Evolutionary conservation across 129 eudicot genomes (phyloP), one percentile per base, ranked within the genome.

Genomic region (Chrysanthemum seticuspe): DNA sequence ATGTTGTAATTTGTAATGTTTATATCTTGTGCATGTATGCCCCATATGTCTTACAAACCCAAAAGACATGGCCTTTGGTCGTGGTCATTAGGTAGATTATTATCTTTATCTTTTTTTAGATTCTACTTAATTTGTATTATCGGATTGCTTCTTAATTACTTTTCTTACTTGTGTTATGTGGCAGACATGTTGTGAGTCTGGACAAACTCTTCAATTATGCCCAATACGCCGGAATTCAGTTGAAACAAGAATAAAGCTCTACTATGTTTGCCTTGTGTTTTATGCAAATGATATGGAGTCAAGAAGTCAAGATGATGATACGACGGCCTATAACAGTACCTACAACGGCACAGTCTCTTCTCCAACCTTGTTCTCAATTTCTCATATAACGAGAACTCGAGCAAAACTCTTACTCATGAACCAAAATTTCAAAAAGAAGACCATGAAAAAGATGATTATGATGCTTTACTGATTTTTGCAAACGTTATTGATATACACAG

Each of bases 61-160:
- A n/a, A 95, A 95, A 73, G 94, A 95, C 76, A 90, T 95, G 99
- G 99, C 99, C 40, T 95, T 95, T 76, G 97, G 97, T 55, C 90
- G 99, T 66, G 99, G 99, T 13, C 99, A 95, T 76, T 97, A 95
- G 99, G 99, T 93, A 87, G 53, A 48, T 25, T 75, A 36, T 40
- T 2, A 19, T 27, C 27, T 49, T 54, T 57, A 52, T 14, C 71
- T 55, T 13, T 48, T 15, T 40, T 61, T 8, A 60, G 12, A 49
- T 13, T 45, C 36, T n/a, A 65, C 36, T 9, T 15, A 45, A 13
- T 62, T 36, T 29, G 27, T 62, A 72, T 58, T 36, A 36, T n/a
- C 14, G 50, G 4, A 25, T 44, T 56, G 16, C 16, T 34, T 10
- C 7, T 29, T 62, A 25, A 40, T 13, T 13, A 18, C 8, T 5